Evolutionary conservation across 2,329 filamentous ascomycete species (phyloP), one percentile per base, ranked within the genome.

Genomic region (Metarhizium rileyi): DNA sequence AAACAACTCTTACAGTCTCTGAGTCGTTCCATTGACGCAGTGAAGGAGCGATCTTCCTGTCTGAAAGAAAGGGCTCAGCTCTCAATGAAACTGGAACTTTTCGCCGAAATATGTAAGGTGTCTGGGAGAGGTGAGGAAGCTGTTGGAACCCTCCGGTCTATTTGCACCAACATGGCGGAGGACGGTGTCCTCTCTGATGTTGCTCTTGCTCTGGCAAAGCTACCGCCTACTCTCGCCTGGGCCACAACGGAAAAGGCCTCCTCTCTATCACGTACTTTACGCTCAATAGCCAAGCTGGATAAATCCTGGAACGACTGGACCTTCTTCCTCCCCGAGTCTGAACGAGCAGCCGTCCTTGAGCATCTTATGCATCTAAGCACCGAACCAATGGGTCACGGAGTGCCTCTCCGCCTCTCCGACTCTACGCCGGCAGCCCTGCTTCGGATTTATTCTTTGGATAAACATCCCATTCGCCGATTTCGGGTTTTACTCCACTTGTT

Each of bases 61-160:
- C 83, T 86, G 51, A 78, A 76, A 61, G 73, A 78, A 41, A 74
- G 74, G 53, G 83, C 80, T 0, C 75, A 83, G 52, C 66, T 87
- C 1, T 66, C 75, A 0, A 72, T 73, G 48, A 89, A 88, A 59
- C 69, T 87, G 36, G 85, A 88, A 60, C 72, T 79, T 10, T 74
- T 86, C 56, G 83, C 78, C 2, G 81, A 86, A 36, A 59, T 81
- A 1, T 80, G 77, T 56, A 78, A 75, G 55, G 63, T 68, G 1
- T 64, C 70, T 14, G 77, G 77, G 4, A 71, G 77, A 43, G 66
- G 68, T 18, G 74, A 78, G 3, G 78, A 84, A 53, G 77, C 83
- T 0, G 70, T 79, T 10, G 71, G 75, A 28, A 76, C 79, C 2
- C 71, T 86, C 6, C 69, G 74, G 46, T 73, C 77, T 16, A 77